Evolutionary conservation across 306 rosid genomes (phyloP), one percentile per base, ranked within the genome.

Genomic region (Vigna reflexopilosa): DNA sequence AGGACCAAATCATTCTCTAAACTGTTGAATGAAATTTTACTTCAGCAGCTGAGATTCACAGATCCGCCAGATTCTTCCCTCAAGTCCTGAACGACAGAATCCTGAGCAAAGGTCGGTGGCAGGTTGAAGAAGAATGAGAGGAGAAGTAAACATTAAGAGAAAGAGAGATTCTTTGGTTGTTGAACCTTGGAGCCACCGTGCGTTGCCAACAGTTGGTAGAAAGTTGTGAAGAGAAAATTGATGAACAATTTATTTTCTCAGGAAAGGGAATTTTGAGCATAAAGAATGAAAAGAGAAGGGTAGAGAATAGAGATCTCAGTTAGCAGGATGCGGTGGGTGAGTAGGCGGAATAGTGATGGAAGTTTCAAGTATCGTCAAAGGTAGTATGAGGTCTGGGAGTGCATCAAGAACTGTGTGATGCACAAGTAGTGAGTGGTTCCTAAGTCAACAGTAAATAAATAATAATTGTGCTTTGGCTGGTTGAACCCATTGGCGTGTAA

Each of bases 31-130:
- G 64, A 69, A 74, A 90, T 77, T 75, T 77, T 24, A 92, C 96
- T 90, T 76, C 88, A 85, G 26, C 97, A 97, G 52, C 94, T 45
- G 86, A 84, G 44, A 5, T 88, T 91, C 93, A 34, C 38, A 34
- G 38, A 34, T 34, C 38, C 38, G 7, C 38, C 38, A 26, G 28
- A 26, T 26, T 26, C 28, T 26, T 26, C 3, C 28, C 3, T 26
- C 28, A 26, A 3, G 28, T 26, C 28, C 28, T 26, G 28, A 26
- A 26, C 28, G 28, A 26, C 28, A 26, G 28, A 26, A 26, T 26
- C 28, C 28, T 26, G 28, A 26, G 28, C 28, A 26, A 26, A 26
- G 28, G 28, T 26, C 28, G 28, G 7, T 5, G 38, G 6, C 13
- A 56, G 69, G 71, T 61, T 68, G 72, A 81, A 42, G 54, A 70